phyloP scores from a whole-genome alignment of 163 green algal genomes.

The Scenedesmus sp. region DNA sequence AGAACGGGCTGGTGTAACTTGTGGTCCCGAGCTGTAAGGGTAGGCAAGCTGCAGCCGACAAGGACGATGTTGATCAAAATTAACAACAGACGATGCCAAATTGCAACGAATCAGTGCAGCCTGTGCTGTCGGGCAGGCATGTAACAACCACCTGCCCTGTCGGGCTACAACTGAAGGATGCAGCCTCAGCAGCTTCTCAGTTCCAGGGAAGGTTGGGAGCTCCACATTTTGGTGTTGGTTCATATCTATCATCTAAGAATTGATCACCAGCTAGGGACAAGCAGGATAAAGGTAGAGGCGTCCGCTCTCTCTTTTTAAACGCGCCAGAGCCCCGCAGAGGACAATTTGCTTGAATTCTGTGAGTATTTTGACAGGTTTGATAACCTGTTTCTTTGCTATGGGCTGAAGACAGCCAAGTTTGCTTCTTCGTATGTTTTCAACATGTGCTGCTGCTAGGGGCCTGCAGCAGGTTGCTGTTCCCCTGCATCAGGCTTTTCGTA shows the following conservation, averaged over 20 bases:
- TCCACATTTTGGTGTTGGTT: not conserved
- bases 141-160: not conserved
- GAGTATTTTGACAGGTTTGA: not conserved
- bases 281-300: not conserved
- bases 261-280: not conserved
- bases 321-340: not conserved
- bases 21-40: not conserved
- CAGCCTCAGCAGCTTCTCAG: not conserved
- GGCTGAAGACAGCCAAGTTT: not conserved
- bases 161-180: not conserved
- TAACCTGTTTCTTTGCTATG: not conserved
- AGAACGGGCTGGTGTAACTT: not conserved
- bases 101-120: not conserved
- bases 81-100: too few species aligned
- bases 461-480: not conserved
- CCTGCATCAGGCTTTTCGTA: not conserved
- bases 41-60: not conserved
- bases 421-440: not conserved
- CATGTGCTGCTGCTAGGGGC: not conserved
- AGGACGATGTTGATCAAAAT: too few species aligned
- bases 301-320: not conserved
- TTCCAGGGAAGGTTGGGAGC: not conserved
- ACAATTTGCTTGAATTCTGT: not conserved
- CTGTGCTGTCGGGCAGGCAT: not conserved
- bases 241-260: not conserved